Base-by-base conservation (phyloP, 495 filamentous ascomycete genomes). In the Apiosordaria backusii region DNA sequence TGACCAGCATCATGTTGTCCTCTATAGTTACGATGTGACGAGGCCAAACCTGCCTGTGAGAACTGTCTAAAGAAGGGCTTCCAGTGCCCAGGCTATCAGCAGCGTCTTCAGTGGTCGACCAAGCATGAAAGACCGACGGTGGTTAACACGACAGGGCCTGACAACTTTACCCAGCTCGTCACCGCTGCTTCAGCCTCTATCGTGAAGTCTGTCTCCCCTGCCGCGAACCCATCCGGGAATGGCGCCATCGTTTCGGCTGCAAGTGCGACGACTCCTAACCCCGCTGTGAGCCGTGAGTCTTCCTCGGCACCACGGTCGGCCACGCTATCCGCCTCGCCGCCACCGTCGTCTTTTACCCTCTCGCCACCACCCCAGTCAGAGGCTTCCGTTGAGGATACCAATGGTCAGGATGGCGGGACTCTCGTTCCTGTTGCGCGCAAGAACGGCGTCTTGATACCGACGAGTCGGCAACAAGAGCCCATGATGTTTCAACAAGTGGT, bases 21-120 rank as follows among this genome's bases (percentile, higher is more conserved):
- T 13, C 22, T 27, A 65, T 61, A 75, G 73, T 67, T 77, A 6
- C 71, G 72, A 63, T 77, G 75, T 66, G 75, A 77, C 50, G 73
- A 75, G 62, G 68, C 70, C 7, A 75, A 75, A 57, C 75, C 75
- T 1, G 65, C 26, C 4, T 77, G 75, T 55, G 65, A 61, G 2
- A 77, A 77, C 61, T 77, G 75, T 60, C 24, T 62, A 19, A 73
- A 72, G 57, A 75, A 75, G 35, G 66, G 70, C n/a, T 65, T 73
- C 45, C 70, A 69, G 9, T 77, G 75, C 62, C 75, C 75, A 0
- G 75, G 75, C 60, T 77, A 77, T 45, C 75, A 77, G 54, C 75
- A 77, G 24, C 73, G 75, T 21, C 70, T 77, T 4, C 75, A 77
- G 58, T 77, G 75, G 75, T 74, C 72, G 27, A 77, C 75, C 52